These are phyloP conservation scores for Tarenaya hassleriana DNA, from an alignment of 345 rosid genomes.

Conservation along the genomic window DNA sequence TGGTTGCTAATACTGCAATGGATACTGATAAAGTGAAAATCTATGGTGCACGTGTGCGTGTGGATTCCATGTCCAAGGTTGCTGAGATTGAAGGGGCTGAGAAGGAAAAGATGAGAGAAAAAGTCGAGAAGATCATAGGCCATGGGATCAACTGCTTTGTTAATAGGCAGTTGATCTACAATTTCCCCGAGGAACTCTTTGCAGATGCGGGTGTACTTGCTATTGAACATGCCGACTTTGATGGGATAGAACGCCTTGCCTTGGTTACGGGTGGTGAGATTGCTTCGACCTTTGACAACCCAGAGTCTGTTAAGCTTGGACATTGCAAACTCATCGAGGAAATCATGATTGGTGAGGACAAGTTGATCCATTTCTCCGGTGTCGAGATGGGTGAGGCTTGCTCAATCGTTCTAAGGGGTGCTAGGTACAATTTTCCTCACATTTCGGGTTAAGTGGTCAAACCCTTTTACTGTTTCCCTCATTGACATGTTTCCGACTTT, in stretches of 20 bases:
- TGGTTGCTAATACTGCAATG: slow-evolving; percentile 99
- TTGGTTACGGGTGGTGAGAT: slow-evolving; percentile 97
- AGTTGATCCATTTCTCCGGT: slow-evolving; percentile 94
- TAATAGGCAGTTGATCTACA: slow-evolving; percentile 94
- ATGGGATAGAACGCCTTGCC: slow-evolving; percentile 92
- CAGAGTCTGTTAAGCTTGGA: slow-evolving; percentile 95
- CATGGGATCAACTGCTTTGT: slow-evolving; percentile 97
- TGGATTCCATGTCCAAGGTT: slow-evolving; percentile 94
- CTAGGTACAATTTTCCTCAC: slow-evolving; percentile 45
- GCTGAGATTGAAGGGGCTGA: slow-evolving; percentile 99
- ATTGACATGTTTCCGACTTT: background rate
- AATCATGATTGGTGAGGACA: slow-evolving; percentile 99
- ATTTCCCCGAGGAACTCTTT: slow-evolving; percentile 95
- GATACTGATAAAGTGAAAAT: slow-evolving; percentile 99
- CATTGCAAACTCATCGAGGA: slow-evolving; percentile 94
- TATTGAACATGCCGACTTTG: slow-evolving; percentile 98
- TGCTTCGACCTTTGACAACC: slow-evolving; percentile 95
- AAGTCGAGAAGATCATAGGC: slow-evolving; percentile 84
- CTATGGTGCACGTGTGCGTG: slow-evolving; percentile 98
- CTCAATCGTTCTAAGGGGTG: slow-evolving; percentile 88
- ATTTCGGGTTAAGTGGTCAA: too few species aligned
- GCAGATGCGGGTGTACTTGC: slow-evolving; percentile 98
- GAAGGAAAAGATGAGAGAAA: slow-evolving; percentile 96
- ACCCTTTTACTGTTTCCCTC: background rate
- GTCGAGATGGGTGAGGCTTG: slow-evolving; percentile 98